phyloP scores from a whole-genome alignment of 2,329 filamentous ascomycete genomes.

The Phialemoniopsis sp. region DNA sequence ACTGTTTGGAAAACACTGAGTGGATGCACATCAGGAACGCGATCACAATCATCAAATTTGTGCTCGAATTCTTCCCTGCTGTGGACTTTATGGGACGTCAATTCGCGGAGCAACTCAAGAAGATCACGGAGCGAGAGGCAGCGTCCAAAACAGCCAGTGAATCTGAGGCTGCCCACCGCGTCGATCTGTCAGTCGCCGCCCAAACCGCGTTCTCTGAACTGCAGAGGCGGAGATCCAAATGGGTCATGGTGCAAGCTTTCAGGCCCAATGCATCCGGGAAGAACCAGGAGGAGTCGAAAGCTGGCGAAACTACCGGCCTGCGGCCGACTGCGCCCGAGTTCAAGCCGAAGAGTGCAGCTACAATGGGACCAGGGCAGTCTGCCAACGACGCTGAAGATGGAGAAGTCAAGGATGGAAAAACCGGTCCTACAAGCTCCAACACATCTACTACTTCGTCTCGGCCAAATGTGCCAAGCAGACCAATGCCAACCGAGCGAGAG shows the following conservation, averaged over 20 bases:
- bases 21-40: slow-evolving; percentile 99
- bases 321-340: slow-evolving; percentile 61
- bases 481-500: slow-evolving; percentile 13
- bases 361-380: slow-evolving; percentile 21
- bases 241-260: slow-evolving; percentile 74
- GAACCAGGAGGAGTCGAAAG: slow-evolving; percentile 28
- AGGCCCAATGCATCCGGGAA: slow-evolving; percentile 50
- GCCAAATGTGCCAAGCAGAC: slow-evolving; percentile 4
- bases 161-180: slow-evolving; percentile 52
- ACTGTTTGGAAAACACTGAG: slow-evolving; percentile 76
- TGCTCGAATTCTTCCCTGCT: slow-evolving; percentile 79
- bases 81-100: slow-evolving; percentile 82
- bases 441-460: no score
- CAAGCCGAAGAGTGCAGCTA: slow-evolving; percentile 43
- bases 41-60: slow-evolving; percentile 79
- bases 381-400: slow-evolving; percentile 63
- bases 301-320: slow-evolving; percentile 34
- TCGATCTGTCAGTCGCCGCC: slow-evolving; percentile 72
- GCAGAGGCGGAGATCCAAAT: slow-evolving; percentile 61
- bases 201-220: slow-evolving; percentile 68
- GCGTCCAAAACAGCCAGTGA: slow-evolving; percentile 38
- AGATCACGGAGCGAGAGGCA: slow-evolving; percentile 60
- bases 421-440: slow-evolving; percentile 11
- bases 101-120: slow-evolving; percentile 59
- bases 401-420: slow-evolving; percentile 62